Evolutionary conservation across 2,329 filamentous ascomycete genomes (phyloP).

Genomic region (Lachnellula willkommii): DNA sequence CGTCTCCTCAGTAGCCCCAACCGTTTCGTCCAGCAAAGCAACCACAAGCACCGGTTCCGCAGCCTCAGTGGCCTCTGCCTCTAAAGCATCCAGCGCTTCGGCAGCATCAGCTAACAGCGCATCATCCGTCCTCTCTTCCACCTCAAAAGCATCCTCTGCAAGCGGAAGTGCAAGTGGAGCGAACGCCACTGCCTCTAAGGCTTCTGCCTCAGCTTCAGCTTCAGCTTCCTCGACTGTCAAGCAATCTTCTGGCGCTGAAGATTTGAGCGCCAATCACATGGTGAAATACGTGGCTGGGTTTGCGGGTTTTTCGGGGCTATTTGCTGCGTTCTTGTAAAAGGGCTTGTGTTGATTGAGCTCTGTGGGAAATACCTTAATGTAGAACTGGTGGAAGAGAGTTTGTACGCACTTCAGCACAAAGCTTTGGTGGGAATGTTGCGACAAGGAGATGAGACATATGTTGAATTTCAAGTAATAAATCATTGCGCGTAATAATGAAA

Average conservation of each 20-base stretch:
- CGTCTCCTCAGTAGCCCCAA: neutral
- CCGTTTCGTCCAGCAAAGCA: neutral
- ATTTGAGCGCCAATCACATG: slow-evolving; percentile 5
- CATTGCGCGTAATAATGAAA: neutral
- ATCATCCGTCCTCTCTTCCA: neutral
- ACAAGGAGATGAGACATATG: too few relatives aligned
- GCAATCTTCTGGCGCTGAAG: slow-evolving; percentile 6
- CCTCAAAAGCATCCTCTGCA: neutral
- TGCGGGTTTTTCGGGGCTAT: slow-evolving; percentile 7
- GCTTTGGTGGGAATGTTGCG: too few relatives aligned
- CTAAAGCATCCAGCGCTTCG: neutral
- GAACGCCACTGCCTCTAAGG: neutral
- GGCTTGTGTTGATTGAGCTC: neutral
- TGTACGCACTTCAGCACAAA: neutral
- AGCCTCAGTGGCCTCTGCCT: neutral
- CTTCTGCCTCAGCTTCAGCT: neutral
- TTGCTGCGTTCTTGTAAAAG: slow-evolving; percentile 11
- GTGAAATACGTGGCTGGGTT: slow-evolving; percentile 11
- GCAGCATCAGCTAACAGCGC: neutral
- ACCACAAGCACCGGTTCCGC: neutral
- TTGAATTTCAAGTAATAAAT: neutral
- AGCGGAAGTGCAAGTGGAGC: neutral
- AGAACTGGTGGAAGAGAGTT: neutral
- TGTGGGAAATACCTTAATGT: neutral
- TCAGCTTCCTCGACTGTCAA: slow-evolving; percentile 9